These are phyloP conservation scores for Didymellaceae sp. DNA, from an alignment of 2,329 filamentous ascomycete species.

Conservation along the genomic window DNA sequence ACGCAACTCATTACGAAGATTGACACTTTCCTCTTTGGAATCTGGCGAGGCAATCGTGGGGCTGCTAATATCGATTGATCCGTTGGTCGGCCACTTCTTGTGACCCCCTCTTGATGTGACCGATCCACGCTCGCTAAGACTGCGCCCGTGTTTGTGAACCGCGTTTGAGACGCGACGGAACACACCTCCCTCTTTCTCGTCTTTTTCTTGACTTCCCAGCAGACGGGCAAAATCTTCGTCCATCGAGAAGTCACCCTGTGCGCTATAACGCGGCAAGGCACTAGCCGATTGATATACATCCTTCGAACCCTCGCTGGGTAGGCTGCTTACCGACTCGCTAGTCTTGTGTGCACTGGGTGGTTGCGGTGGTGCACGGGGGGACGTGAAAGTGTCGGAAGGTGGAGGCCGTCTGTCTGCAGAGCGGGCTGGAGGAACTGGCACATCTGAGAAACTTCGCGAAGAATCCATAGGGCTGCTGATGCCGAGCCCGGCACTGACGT, in stretches of 20 bases:
- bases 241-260: conserved; percentile 87
- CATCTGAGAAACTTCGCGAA: conserved; percentile 51
- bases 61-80: conserved; percentile 67
- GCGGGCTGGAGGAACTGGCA: conserved; percentile 54
- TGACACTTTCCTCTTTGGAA: conserved; percentile 53
- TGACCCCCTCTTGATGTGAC: conserved; percentile 42
- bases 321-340: conserved; percentile 54
- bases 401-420: conserved; percentile 55
- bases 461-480: conserved; percentile 53
- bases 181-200: conserved; percentile 57
- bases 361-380: conserved; percentile 54
- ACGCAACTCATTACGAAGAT: conserved; percentile 73
- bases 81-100: conserved; percentile 52
- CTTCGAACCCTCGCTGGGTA: conserved; percentile 50
- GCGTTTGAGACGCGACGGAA: conserved; percentile 90
- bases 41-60: conserved; percentile 68
- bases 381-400: conserved; percentile 51
- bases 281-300: conserved; percentile 31
- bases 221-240: conserved; percentile 96
- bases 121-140: conserved; percentile 70
- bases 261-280: conserved; percentile 63
- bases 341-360: conserved; percentile 51
- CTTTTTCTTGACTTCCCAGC: conserved; percentile 72
- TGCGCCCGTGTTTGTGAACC: conserved; percentile 84
- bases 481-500: conserved; percentile 51